A percentile compares a stretch with the other conserved stretches of the same genome.
These are phyloP conservation scores for Rhodotorula sp. DNA, from an alignment of 1,284 basidiomycete species.

Conservation along the genomic window DNA sequence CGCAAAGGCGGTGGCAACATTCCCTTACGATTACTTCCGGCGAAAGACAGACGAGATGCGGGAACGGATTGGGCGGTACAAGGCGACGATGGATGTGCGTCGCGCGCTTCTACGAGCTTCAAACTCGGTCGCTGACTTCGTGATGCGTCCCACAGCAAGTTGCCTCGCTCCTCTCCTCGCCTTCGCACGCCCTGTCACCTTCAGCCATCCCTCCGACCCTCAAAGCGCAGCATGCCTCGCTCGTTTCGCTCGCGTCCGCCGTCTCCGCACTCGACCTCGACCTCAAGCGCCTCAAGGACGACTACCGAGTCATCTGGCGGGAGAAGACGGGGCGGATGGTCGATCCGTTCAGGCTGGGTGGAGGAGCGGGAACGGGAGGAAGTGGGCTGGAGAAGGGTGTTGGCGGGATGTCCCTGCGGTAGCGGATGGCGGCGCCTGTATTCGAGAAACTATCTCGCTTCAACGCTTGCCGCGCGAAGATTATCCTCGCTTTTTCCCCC, in stretches of 20 bases:
- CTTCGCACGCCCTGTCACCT: slow-evolving; percentile 16
- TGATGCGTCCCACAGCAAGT: slow-evolving; percentile 5
- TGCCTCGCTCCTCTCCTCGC: slow-evolving; percentile 15
- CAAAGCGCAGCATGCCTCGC: slow-evolving; percentile 40
- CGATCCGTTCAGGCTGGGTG: slow-evolving; percentile 38
- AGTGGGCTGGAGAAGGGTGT: slow-evolving; percentile 12
- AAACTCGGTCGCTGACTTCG: neutral
- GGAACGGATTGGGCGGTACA: slow-evolving; percentile 69
- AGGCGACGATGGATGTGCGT: slow-evolving; percentile 69
- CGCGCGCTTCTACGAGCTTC: neutral
- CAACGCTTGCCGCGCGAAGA: too few species aligned
- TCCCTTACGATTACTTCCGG: slow-evolving; percentile 78
- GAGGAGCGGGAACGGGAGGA: neutral
- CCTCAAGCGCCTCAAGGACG: slow-evolving; percentile 39
- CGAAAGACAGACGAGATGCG: slow-evolving; percentile 68
- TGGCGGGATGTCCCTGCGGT: slow-evolving; percentile 21
- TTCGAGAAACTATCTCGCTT: too few species aligned
- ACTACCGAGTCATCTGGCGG: slow-evolving; percentile 42
- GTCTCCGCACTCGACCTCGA: slow-evolving; percentile 39
- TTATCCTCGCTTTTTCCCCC: too few species aligned
- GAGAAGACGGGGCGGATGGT: slow-evolving; percentile 39
- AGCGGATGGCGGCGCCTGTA: neutral
- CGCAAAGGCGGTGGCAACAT: slow-evolving; percentile 73
- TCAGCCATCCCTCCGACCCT: slow-evolving; percentile 39
- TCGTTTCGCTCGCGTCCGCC: slow-evolving; percentile 40